Conservation (phyloP, 805 yeast species). For the Dipodascus geniculatus region DNA sequence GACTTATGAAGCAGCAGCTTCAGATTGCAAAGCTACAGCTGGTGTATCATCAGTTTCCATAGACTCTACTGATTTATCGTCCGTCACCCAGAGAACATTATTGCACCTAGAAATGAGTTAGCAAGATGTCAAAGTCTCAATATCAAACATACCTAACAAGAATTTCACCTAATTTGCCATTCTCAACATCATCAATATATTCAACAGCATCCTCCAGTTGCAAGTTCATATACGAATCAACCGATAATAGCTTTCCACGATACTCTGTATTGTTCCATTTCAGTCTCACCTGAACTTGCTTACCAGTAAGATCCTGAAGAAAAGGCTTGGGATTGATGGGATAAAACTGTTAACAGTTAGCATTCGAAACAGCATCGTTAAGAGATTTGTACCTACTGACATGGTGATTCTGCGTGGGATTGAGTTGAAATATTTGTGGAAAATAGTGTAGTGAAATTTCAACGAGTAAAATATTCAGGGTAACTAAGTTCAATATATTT, state of each 20-base stretch:
- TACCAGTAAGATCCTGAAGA: conserved; percentile 60
- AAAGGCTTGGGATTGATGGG: conserved; percentile 90
- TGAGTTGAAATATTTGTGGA: background rate
- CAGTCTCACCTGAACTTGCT: conserved; percentile 61
- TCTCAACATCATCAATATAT: conserved; percentile 35
- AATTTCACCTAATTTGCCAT: conserved; percentile 57
- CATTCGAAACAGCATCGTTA: background rate
- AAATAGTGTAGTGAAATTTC: background rate
- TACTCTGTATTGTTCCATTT: conserved; percentile 91
- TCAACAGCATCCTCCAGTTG: conserved; percentile 56
- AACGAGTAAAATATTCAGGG: background rate
- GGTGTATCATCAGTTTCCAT: background rate
- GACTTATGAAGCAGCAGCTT: too few relatives aligned
- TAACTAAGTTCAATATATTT: background rate
- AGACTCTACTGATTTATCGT: conserved; percentile 13
- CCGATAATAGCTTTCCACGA: conserved; percentile 61
- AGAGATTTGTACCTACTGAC: background rate
- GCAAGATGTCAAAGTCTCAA: background rate
- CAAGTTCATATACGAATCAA: conserved; percentile 88
- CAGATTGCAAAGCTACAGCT: background rate
- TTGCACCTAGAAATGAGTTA: conserved; percentile 49
- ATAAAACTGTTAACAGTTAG: conserved; percentile 23
- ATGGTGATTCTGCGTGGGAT: background rate
- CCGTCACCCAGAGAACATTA: conserved; percentile 70
- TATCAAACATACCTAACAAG: conserved; percentile 37